These are phyloP conservation scores for Hemerocallis citrina DNA, from an alignment of 106 monocot genomes.

Conservation along the genomic window DNA sequence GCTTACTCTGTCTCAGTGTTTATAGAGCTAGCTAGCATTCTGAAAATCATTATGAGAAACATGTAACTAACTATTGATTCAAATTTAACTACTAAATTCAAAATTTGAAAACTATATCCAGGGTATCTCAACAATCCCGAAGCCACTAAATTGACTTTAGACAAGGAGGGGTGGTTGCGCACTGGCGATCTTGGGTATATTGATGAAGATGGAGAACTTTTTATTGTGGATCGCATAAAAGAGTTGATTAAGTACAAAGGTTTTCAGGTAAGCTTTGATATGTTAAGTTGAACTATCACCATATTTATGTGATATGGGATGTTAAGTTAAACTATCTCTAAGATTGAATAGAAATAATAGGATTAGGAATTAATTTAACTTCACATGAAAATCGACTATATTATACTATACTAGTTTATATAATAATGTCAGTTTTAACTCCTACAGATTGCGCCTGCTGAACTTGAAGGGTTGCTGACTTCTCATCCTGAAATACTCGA, in stretches of 20 bases:
- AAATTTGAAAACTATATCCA: constrained; percentile 11
- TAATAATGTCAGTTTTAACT: neutral
- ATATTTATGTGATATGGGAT: neutral
- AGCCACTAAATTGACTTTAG: constrained; percentile 60
- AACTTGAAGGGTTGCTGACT: constrained; percentile 73
- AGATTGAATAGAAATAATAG: neutral
- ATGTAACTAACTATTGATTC: too few relatives aligned
- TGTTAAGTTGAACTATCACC: neutral
- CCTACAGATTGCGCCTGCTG: constrained; percentile 76
- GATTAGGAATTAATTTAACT: too few relatives aligned
- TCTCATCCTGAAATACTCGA: constrained; percentile 73
- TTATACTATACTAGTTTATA: neutral
- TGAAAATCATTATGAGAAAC: too few relatives aligned
- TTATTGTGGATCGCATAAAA: constrained; percentile 83
- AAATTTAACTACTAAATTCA: neutral
- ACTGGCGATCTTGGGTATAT: constrained; percentile 89
- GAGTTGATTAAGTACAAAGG: constrained; percentile 88
- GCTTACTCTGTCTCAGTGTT: too few relatives aligned
- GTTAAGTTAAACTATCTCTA: neutral
- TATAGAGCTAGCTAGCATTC: too few relatives aligned
- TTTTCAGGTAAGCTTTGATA: constrained; percentile 45
- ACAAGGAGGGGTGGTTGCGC: constrained; percentile 70
- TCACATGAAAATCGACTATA: neutral
- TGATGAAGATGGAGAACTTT: constrained; percentile 55
- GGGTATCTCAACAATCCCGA: constrained; percentile 70